Base-by-base conservation (phyloP, 495 filamentous ascomycete genomes). In the Rostrohypoxylon terebratum region DNA sequence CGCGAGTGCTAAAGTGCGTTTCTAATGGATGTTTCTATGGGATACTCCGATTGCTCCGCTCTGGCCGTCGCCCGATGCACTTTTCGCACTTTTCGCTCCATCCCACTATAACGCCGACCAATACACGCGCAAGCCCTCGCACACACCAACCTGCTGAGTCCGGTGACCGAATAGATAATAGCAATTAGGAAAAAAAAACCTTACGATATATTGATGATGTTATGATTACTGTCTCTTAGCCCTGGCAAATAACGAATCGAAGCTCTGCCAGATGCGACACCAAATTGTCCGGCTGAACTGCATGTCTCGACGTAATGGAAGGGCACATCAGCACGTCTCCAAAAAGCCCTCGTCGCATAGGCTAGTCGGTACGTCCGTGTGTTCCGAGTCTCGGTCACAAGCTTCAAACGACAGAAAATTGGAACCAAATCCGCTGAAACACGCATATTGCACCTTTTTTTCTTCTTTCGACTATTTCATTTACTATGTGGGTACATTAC, bases 271-370 rank as follows among this genome's bases (percentile, higher is more conserved):
- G 33, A 66, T 69, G 55, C 71, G 18, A 74, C 66, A 60, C 31
- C 58, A 59, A 11, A 18, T 31, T 65, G 36, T 59, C 48, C 38
- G 60, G 66, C 71, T 69, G 66, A 74, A 45, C 71, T 74, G 71
- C 66, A 74, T 74, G 71, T 74, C 71, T 74, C 66, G 58, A 69
- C 33, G 42, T 25, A 14, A 66, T 69, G 71, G 71, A 74, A 69
- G 59, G 71, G 71, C 71, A 74, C 62, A 74, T 40, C 48, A 18
- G 48, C 8, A 61, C 34, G 36, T 7, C 38, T 42, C 38, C 38
- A 42, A 42, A 38, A 42, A 42, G 5, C 42, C 7, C 34, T 34
- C 28, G 20, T 54, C 68, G 45, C 21, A 60, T 40, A 51, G 34
- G 53, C 60, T 45, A 28, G 16, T 23, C 23, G 31, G 48, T 40